Conservation (phyloP, 202 grass and related monocot species). For the Zizania palustris region DNA sequence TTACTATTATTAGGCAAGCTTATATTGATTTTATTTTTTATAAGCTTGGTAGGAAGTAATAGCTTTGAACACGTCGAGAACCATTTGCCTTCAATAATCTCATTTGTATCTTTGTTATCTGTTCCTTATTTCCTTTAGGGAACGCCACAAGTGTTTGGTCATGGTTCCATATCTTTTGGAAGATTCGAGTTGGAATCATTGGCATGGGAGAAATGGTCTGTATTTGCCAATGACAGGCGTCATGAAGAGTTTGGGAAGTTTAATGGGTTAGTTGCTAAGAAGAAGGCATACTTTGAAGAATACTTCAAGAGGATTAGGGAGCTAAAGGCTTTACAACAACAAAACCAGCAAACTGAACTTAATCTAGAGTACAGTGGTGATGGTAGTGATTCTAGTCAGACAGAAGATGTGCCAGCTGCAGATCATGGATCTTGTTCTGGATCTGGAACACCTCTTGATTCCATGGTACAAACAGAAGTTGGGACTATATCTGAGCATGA, state of each 20-base stretch:
- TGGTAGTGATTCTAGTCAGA: conserved; percentile 89
- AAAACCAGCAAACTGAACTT: conserved; percentile 80
- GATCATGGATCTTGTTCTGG: conserved; percentile 46
- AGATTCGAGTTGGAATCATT: conserved; percentile 91
- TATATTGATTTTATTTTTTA: conserved; percentile 20
- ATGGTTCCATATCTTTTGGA: conserved; percentile 98
- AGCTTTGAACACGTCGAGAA: conserved; percentile 11
- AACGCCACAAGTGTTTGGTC: conserved; percentile 74
- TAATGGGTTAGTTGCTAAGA: conserved; percentile 92
- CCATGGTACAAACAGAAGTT: conserved; percentile 27
- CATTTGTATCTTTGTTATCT: conserved; percentile 34
- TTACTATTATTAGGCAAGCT: conserved; percentile 6
- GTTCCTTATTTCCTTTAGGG: conserved; percentile 64
- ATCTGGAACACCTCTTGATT: conserved; percentile 42
- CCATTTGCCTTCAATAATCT: conserved; percentile 25
- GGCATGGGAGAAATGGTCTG: conserved; percentile 96
- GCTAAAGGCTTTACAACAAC: conserved; percentile 81
- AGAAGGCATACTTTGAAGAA: conserved; percentile 97
- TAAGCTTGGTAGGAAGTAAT: not conserved
- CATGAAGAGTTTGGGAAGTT: conserved; percentile 95
- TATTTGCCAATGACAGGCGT: conserved; percentile 85
- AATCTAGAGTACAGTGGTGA: conserved; percentile 84
- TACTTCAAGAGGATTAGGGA: conserved; percentile 90
- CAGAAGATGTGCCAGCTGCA: conserved; percentile 53
- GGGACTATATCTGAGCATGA: conserved; percentile 41